Conservation (phyloP, 2,329 filamentous ascomycete species). For the Colletotrichum melonis region DNA sequence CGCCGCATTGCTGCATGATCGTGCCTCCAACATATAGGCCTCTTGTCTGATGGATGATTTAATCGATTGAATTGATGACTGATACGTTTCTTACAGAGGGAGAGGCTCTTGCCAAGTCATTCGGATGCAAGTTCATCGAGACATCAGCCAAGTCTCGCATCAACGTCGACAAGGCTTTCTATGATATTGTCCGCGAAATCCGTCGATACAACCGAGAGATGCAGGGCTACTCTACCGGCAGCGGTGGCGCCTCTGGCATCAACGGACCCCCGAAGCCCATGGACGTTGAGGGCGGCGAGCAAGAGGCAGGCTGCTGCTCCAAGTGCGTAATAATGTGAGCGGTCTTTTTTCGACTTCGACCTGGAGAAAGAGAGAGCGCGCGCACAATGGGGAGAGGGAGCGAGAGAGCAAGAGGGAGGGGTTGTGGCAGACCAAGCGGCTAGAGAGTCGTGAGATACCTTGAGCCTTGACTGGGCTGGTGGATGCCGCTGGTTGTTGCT, state of each 20-base stretch:
- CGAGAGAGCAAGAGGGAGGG: conserved; percentile 10
- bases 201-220: conserved; percentile 98
- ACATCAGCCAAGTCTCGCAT: conserved; percentile 98
- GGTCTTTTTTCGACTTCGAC: conserved; percentile 3
- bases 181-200: conserved; percentile 97
- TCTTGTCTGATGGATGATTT: neutral
- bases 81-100: conserved; percentile 73
- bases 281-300: conserved; percentile 78
- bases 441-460: conserved; percentile 21
- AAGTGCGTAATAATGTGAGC: conserved; percentile 89
- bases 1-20: conserved; percentile 5
- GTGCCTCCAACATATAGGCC: neutral
- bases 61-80: no score
- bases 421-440: conserved; percentile 22
- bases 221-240: conserved; percentile 83
- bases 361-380: neutral
- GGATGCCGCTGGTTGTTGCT: conserved; percentile 29
- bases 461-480: conserved; percentile 25
- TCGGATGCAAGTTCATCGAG: conserved; percentile 99
- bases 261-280: conserved; percentile 77
- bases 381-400: neutral
- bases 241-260: conserved; percentile 71
- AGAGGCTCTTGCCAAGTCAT: conserved; percentile 84
- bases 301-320: conserved; percentile 82
- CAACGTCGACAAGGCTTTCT: conserved; percentile 98